Evolutionary conservation across 2,329 filamentous ascomycete genomes (phyloP), one percentile per base, ranked within the genome.

Genomic region (Furcasterigmium sp.): DNA sequence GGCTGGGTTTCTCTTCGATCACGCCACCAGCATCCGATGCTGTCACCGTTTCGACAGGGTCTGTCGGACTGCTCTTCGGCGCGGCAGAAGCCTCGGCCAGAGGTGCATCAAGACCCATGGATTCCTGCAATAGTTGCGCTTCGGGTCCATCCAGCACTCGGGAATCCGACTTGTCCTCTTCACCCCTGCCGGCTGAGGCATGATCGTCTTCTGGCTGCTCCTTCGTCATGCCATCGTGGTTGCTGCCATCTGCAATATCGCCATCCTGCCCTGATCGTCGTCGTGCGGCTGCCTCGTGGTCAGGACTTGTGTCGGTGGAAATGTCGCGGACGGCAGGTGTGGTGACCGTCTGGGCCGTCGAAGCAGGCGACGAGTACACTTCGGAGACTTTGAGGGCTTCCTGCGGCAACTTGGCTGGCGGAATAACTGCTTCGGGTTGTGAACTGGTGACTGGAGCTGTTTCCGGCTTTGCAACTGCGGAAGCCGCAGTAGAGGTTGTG

Each of bases 301-400:
- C 85, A 2, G 85, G 82, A 53, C 85, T 90, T 2, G 86, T 90
- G 51, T 85, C 82, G 1, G 85, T 80, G 2, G 86, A 90, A 7
- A 73, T 76, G 49, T 84, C 78, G 46, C 82, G 76, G 30, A 82
- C 73, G 28, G 75, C 77, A 2, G 87, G 85, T 1, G 87, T 93
- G 18, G 84, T 80, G 43, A 82, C 82, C 35, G 85, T 90, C 53
- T 84, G 82, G 2, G 82, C 76, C 25, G 85, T 90, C 6, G 87
- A 91, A 3, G 68, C 70, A 14, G 78, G 75, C 2, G 77, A 81
- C 3, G 73, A 80, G 6, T 26, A 52, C 3, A 65, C 61, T 49
- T 80, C 77, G 3, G 62, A 55, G 39, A 60, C 53, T 29, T 65
- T 65, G 39, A 57, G 37, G 19, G 51, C 43, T 42, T 72, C 67